phyloP scores from a whole-genome alignment of 345 rosid genomes.

The Balakata baccata region DNA sequence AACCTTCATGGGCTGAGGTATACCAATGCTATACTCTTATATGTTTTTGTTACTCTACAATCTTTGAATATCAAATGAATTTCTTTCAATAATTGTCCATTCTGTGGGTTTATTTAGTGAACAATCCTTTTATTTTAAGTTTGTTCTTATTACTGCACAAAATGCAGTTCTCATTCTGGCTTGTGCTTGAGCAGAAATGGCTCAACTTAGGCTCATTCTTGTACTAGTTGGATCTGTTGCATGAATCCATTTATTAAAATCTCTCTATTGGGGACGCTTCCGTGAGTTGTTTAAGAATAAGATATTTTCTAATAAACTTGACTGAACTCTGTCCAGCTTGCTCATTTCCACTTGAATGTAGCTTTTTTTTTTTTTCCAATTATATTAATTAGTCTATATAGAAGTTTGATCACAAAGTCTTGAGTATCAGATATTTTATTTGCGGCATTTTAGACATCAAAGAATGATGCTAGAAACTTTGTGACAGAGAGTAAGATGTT shows the following conservation, averaged over 20 bases:
- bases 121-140: not conserved
- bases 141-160: not conserved
- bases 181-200: not conserved
- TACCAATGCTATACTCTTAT: slow-evolving; percentile 1
- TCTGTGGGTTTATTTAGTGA: not conserved
- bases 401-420: not conserved
- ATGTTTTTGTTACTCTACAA: not conserved
- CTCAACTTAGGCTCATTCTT: not conserved
- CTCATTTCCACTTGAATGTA: not conserved
- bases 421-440: not conserved
- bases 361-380: not conserved
- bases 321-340: not conserved
- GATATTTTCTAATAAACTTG: not conserved
- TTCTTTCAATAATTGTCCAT: not conserved
- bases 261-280: too few relatives aligned
- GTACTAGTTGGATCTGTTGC: too few relatives aligned
- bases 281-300: too few relatives aligned
- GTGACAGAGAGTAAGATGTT: not conserved
- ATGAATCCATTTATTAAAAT: too few relatives aligned
- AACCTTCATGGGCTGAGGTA: slow-evolving; percentile 88
- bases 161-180: not conserved
- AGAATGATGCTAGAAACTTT: not conserved
- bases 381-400: not conserved
- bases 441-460: not conserved
- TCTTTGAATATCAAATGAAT: not conserved